Conservation (phyloP, 2,329 filamentous ascomycete species). For the Colletotrichum sp. region DNA sequence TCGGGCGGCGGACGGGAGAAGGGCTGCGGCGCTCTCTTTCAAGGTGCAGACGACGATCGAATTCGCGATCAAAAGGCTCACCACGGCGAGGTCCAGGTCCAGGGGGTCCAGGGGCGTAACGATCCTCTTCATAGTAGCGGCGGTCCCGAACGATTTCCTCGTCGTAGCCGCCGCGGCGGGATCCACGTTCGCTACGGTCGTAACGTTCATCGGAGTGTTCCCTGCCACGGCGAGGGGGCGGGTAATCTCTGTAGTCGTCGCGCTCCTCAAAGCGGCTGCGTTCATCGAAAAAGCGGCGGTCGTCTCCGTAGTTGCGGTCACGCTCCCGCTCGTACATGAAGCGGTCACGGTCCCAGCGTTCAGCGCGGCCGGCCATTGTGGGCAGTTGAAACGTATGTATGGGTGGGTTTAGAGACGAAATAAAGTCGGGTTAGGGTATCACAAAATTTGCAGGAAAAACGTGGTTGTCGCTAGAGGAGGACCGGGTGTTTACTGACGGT, state of each 20-base stretch:
- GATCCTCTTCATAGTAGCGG: conserved; percentile 61
- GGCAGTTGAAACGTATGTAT: not conserved
- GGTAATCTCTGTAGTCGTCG: conserved; percentile 17
- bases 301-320: conserved; percentile 55
- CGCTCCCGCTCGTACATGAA: conserved; percentile 47
- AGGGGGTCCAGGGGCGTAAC: conserved; percentile 27
- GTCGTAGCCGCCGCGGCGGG: conserved; percentile 46
- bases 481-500: not conserved
- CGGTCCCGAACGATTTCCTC: conserved; percentile 54
- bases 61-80: conserved; percentile 38
- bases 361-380: conserved; percentile 35
- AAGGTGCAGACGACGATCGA: conserved; percentile 61
- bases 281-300: conserved; percentile 54
- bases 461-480: not conserved
- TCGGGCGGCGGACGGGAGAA: conserved; percentile 66
- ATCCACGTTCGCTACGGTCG: conserved; percentile 42
- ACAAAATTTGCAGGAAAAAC: not conserved
- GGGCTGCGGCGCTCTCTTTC: conserved; percentile 58
- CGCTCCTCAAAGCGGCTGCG: conserved; percentile 18
- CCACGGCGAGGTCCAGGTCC: conserved; percentile 32
- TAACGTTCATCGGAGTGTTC: conserved; percentile 56
- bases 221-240: conserved; percentile 38
- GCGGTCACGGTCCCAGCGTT: conserved; percentile 63
- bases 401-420: not conserved
- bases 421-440: conserved; percentile 4